Evolutionary conservation across 768 basidiomycete genomes (phyloP), one percentile per base, ranked within the genome.

Genomic region (Serendipita sp.): DNA sequence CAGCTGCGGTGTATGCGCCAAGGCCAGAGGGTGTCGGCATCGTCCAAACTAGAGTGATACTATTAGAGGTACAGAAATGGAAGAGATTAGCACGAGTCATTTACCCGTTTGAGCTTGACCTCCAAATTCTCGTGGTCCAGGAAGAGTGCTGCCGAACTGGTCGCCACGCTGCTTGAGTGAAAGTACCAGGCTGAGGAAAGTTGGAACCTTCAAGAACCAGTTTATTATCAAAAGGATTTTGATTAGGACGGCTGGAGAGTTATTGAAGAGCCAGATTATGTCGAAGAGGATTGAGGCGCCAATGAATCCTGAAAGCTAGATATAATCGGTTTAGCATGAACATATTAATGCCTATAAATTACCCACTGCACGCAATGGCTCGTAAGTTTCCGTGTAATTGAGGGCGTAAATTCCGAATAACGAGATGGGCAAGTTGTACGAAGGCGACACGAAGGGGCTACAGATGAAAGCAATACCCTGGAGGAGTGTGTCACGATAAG

Each of bases 351-450:
- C 50, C 46, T 10, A 2, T 11, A 34, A 11, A 3, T 8, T 3
- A 64, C 79, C 66, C 68, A 88, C 89, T 55, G 77, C 76, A 69
- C 83, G 84, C 69, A 88, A 71, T 3, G 87, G 84, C 66, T 84
- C 82, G 3, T 77, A 68, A 0, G 81, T 81, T 58, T 89, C 88
- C 6, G 76, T 74, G 64, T 78, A 81, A 69, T 91, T 89, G 69
- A 87, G 84, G 0, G 79, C 83, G 71, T 88, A 84, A 1, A 76
- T 74, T 0, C 90, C 90, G 66, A 90, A 91, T 29, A 92, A 77
- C 67, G 89, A 86, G 62, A 92, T 77, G n/a, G 90, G 83, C 23
- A 92, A 76, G 70, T 92, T 92, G 72, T 92, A 92, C 1, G 77
- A 70, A 1, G 88, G 86, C 0, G 81, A 74, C 0, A 75, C 67